phyloP scores from a whole-genome alignment of 345 rosid species.

The Raphanus sativus region DNA sequence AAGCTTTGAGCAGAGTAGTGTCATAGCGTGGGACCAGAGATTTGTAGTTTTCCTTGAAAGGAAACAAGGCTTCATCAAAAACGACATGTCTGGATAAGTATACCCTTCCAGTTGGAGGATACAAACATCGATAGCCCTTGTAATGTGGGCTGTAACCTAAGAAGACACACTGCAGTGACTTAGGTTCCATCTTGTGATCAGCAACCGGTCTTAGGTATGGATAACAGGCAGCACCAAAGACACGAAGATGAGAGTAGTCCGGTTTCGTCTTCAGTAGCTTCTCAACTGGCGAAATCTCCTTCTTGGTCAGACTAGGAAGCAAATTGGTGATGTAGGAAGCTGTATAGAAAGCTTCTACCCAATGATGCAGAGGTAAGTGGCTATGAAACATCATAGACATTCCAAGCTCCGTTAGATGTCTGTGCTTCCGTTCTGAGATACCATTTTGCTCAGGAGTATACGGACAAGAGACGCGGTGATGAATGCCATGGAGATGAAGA shows the following conservation, averaged over 20 bases:
- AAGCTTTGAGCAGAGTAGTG: neutral
- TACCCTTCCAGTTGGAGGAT: neutral
- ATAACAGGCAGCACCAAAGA: neutral
- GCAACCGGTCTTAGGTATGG: neutral
- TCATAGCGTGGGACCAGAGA: neutral
- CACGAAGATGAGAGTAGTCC: neutral
- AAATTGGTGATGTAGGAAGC: too few relatives aligned
- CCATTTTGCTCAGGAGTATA: too few relatives aligned
- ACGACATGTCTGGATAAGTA: neutral
- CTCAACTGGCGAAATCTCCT: neutral
- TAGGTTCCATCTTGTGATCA: neutral
- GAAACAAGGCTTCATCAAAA: neutral
- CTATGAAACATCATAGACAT: too few relatives aligned
- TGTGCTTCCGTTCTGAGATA: too few relatives aligned
- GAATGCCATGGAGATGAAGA: too few relatives aligned
- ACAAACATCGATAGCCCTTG: neutral
- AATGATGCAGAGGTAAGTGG: too few relatives aligned
- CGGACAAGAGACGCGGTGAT: too few relatives aligned
- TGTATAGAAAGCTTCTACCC: too few relatives aligned
- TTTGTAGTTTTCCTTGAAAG: neutral
- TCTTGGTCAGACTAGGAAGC: neutral
- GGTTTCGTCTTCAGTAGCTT: neutral
- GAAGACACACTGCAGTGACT: neutral
- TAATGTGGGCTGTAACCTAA: neutral
- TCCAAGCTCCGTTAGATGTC: too few relatives aligned